Percentiles rank a stretch among this genome's conserved stretches.
Conservation (phyloP, 1,284 basidiomycete genomes). For the Kalmanozyma brasiliensis region DNA sequence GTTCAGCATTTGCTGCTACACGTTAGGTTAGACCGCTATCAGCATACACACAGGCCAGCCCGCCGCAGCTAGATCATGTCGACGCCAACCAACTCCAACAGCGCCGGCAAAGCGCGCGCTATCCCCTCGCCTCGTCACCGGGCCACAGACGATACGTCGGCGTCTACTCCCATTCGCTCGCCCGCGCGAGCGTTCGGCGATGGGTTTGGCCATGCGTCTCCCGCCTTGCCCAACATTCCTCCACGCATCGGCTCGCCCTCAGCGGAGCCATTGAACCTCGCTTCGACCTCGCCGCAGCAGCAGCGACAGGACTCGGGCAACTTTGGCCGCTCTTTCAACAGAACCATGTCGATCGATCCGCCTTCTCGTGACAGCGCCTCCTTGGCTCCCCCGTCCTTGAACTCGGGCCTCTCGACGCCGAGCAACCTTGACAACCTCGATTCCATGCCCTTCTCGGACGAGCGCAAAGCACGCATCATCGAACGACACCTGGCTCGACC, state of each 20-base stretch:
- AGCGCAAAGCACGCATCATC: conserved; percentile 60
- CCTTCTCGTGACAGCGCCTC: conserved; percentile 41
- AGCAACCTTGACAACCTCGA: conserved; percentile 56
- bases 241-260: conserved; percentile 52
- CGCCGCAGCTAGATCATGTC: conserved; percentile 20
- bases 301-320: conserved; percentile 30
- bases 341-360: conserved; percentile 31
- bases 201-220: conserved; percentile 29
- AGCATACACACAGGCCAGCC: not conserved
- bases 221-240: conserved; percentile 53
- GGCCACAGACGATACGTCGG: conserved; percentile 1
- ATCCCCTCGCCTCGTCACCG: conserved; percentile 16
- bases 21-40: not conserved
- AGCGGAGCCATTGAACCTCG: conserved; percentile 32
- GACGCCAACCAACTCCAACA: conserved; percentile 31
- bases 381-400: conserved; percentile 33
- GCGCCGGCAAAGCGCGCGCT: conserved; percentile 39
- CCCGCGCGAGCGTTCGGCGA: conserved; percentile 37
- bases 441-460: conserved; percentile 57
- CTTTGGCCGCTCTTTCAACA: conserved; percentile 22
- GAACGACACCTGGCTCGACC: conserved; percentile 52
- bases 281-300: conserved; percentile 36
- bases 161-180: conserved; percentile 36
- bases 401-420: conserved; percentile 50
- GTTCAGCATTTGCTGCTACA: too few species aligned